Conservation (phyloP, 768 basidiomycete species). For the Neoboletus brunneissimus region DNA sequence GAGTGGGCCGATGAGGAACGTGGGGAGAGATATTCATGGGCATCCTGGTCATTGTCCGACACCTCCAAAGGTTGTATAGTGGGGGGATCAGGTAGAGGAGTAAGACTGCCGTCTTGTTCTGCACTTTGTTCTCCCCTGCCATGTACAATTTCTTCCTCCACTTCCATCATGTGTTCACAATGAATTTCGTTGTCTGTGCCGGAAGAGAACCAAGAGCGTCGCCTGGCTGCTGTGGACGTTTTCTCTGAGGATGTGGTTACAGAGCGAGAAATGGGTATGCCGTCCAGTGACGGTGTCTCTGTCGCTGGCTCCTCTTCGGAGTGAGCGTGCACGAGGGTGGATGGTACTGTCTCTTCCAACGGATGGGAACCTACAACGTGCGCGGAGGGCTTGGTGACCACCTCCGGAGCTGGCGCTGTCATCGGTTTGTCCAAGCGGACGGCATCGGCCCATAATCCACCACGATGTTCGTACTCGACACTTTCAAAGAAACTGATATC, state of each 20-base stretch:
- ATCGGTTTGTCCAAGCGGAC: constrained; percentile 40
- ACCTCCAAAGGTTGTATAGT: constrained; percentile 4
- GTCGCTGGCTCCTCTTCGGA: constrained; percentile 30
- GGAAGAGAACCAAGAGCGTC: constrained; percentile 58
- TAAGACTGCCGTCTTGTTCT: constrained; percentile 37
- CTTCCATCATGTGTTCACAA: constrained; percentile 18
- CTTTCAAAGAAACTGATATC: constrained; percentile 97
- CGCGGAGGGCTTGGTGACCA: background rate
- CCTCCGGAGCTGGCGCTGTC: constrained; percentile 9
- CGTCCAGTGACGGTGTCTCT: constrained; percentile 26
- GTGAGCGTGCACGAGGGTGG: constrained; percentile 21
- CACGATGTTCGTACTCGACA: constrained; percentile 56
- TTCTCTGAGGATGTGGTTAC: constrained; percentile 23
- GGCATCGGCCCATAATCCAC: constrained; percentile 88
- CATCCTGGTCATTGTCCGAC: constrained; percentile 23
- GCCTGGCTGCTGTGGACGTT: constrained; percentile 32
- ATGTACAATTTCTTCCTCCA: constrained; percentile 21
- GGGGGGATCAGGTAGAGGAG: constrained; percentile 7
- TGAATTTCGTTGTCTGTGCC: constrained; percentile 39
- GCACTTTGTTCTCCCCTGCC: constrained; percentile 28
- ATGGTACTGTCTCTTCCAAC: constrained; percentile 34
- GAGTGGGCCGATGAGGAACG: constrained; percentile 50
- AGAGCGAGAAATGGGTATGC: constrained; percentile 21
- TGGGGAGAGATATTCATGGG: constrained; percentile 21
- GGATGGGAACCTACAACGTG: constrained; percentile 28